These are phyloP conservation scores for Candida xiaguanensis DNA, from an alignment of 805 yeast genomes.

Conservation along the genomic window DNA sequence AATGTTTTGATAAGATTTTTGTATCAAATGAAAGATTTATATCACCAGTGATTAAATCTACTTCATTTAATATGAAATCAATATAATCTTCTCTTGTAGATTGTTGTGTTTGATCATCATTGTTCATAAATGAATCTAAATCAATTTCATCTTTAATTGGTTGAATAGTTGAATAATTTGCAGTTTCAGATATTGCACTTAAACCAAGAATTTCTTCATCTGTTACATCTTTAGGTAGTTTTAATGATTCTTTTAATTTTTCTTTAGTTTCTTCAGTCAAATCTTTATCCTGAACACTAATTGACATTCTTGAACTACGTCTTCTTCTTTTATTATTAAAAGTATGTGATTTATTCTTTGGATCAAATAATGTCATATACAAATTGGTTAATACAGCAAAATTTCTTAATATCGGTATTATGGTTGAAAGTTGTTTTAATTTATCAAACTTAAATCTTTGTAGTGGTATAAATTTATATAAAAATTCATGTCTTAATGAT, in stretches of 20 bases:
- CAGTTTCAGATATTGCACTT: conserved; percentile 26
- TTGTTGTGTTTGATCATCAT: conserved; percentile 12
- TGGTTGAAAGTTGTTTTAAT: conserved; percentile 20
- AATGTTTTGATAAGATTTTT: conserved; percentile 8
- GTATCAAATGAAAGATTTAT: conserved; percentile 19
- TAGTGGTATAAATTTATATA: conserved; percentile 21
- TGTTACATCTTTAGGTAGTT: conserved; percentile 32
- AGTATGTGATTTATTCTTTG: conserved; percentile 2
- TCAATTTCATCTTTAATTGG: conserved; percentile 13
- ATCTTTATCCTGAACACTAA: conserved; percentile 1
- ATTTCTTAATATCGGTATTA: conserved; percentile 30
- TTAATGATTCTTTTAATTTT: conserved; percentile 31
- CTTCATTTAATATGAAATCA: conserved; percentile 17
- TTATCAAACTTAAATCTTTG: conserved; percentile 19
- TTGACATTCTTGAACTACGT: conserved; percentile 10
- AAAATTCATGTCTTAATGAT: conserved; percentile 10
- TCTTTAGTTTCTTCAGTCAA: conserved; percentile 21
- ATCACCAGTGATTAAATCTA: conserved; percentile 26
- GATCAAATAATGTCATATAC: conserved; percentile 6
- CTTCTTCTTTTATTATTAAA: conserved; percentile 5
- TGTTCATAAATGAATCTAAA: conserved; percentile 25
- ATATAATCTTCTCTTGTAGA: conserved; percentile 8
- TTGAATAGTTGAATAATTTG: conserved; percentile 16
- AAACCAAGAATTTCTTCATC: conserved; percentile 38
- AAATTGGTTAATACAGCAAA: conserved; percentile 25